These are phyloP conservation scores for Sanghuangporus sanghuang DNA, from an alignment of 1,284 basidiomycete genomes.

Conservation along the genomic window DNA sequence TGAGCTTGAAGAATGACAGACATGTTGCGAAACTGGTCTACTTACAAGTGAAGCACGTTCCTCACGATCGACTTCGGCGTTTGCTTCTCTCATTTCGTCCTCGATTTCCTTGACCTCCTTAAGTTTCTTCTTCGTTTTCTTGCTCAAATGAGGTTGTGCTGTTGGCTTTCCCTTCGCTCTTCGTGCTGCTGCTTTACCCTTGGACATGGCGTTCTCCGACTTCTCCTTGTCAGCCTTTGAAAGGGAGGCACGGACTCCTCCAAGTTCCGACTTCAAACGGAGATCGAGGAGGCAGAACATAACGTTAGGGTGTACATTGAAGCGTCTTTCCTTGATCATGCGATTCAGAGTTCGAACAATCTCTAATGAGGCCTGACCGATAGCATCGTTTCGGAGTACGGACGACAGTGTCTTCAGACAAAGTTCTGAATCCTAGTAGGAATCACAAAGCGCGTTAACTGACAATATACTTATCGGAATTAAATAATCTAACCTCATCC, in stretches of 20 bases:
- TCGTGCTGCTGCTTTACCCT: slow-evolving; percentile 44
- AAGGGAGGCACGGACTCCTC: slow-evolving; percentile 65
- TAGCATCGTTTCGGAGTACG: slow-evolving; percentile 78
- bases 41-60: slow-evolving; percentile 45
- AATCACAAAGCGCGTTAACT: slow-evolving; percentile 7
- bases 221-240: slow-evolving; percentile 57
- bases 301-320: slow-evolving; percentile 86
- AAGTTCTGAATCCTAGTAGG: slow-evolving; percentile 65
- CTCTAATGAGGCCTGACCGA: slow-evolving; percentile 81
- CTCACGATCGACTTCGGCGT: slow-evolving; percentile 91
- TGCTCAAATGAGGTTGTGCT: slow-evolving; percentile 75
- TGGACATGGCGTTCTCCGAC: slow-evolving; percentile 34
- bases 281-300: slow-evolving; percentile 83
- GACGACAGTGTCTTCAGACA: slow-evolving; percentile 78
- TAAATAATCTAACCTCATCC: slow-evolving; percentile 62
- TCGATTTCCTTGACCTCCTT: slow-evolving; percentile 85
- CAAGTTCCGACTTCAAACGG: slow-evolving; percentile 85
- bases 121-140: slow-evolving; percentile 75
- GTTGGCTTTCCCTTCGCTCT: slow-evolving; percentile 55
- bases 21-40: neutral
- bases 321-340: slow-evolving; percentile 94
- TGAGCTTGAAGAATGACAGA: neutral
- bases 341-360: slow-evolving; percentile 88
- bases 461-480: neutral
- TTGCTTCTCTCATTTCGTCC: slow-evolving; percentile 89